Conservation (phyloP, 148 eudicot species). For the Selenicereus undatus region DNA sequence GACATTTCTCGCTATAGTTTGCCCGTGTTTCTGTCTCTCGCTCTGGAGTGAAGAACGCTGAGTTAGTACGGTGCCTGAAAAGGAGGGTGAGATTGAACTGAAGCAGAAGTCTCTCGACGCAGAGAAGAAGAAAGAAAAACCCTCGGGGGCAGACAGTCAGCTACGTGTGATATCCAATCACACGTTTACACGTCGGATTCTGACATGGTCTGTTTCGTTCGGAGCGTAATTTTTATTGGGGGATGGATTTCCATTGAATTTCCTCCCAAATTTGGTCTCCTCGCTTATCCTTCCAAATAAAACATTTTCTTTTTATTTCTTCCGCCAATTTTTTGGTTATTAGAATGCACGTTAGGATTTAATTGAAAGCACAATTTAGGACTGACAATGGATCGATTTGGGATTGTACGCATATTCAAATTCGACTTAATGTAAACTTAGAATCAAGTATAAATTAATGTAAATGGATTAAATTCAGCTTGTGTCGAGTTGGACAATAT, state of each 20-base stretch:
- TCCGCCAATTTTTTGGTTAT: too few relatives aligned
- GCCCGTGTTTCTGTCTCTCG: slow-evolving; percentile 1
- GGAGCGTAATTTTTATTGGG: slow-evolving; percentile 5
- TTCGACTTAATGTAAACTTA: too few relatives aligned
- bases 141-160: slow-evolving; percentile 10
- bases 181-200: slow-evolving; percentile 23
- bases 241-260: not conserved
- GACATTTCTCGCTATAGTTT: slow-evolving; percentile 19
- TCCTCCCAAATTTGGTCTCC: not conserved
- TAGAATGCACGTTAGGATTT: too few relatives aligned
- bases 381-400: too few relatives aligned
- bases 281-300: not conserved
- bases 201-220: not conserved
- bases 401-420: too few relatives aligned
- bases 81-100: too few relatives aligned
- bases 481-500: too few relatives aligned
- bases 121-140: slow-evolving; percentile 20
- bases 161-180: slow-evolving; percentile 48
- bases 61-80: not conserved
- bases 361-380: too few relatives aligned
- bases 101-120: slow-evolving; percentile 18
- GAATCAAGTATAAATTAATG: too few relatives aligned
- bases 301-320: too few relatives aligned
- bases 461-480: too few relatives aligned
- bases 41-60: not conserved